Base-by-base conservation (phyloP, 2,329 filamentous ascomycete species). In the Epichloe baconii region DNA sequence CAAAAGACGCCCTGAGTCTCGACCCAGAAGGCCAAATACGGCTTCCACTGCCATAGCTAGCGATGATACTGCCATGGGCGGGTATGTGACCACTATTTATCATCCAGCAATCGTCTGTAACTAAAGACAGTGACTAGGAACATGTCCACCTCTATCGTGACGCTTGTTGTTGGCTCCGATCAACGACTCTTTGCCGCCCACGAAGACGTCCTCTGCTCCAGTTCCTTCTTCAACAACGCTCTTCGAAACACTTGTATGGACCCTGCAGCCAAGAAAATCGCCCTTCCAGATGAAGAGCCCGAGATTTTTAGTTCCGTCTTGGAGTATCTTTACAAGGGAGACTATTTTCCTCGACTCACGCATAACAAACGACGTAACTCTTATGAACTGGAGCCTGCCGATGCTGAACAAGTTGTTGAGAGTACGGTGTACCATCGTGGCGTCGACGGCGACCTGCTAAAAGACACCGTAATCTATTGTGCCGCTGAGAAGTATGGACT, bases 271-370 rank as follows among this genome's bases (percentile, higher is more conserved):
- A 89, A 88, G 69, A 82, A 84, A 50, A 85, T 95, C 64, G 77
- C 84, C 48, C 79, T 95, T 2, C 85, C 88, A 1, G 82, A 91
- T 54, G 90, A 95, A 67, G 84, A 90, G 59, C 88, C 90, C 19
- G 88, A 95, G 65, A 84, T 95, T 61, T 90, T 96, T 68, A 94
- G 88, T 7, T 89, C 85, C 5, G 77, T 96, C 11, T 81, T 96
- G 52, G 90, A 96, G 65, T 95, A 85, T 59, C 80, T 96, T 52
- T 94, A 94, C 77, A 94, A 94, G 70, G 89, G 89, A 56, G 90
- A 95, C 68, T 95, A 95, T 71, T 90, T 84, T 59, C 89, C 90
- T 3, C 84, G 85, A 17, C 76, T 95, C 23, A 70, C 88, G 52
- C 88, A 88, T 69, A 88, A 91, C 71, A 88, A 89, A 72, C 82